Evolutionary conservation across 495 filamentous ascomycete genomes (phyloP), one percentile per base, ranked within the genome.

Genomic region (Pyrenula massariospora): DNA sequence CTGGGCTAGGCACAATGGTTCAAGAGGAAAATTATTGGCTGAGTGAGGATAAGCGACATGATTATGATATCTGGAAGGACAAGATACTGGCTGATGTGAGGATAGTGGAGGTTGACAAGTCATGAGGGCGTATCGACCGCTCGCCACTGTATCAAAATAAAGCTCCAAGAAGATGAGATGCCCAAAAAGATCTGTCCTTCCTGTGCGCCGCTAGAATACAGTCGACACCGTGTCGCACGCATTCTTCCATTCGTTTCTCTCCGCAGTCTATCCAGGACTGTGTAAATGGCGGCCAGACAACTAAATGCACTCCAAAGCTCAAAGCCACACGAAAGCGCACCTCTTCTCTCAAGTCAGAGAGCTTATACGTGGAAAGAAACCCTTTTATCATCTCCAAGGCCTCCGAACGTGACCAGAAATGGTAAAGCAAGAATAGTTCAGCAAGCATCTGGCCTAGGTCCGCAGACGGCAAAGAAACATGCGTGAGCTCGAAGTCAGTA

Each of bases 21-120:
- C 88, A 94, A 68, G 84, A 87, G 57, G 76, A 80, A 49, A 84
- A 90, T 56, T 89, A 96, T 68, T 94, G 83, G 66, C 65, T 96
- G 62, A 86, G 84, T 56, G 84, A 87, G 22, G 74, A 80, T 53
- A 84, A 84, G 55, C 72, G 77, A 59, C 77, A 77, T 57, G 83
- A 87, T 25, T 95, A 85, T 68, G 64, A 71, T 22, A 69, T 71
- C 20, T 96, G 93, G 93, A 87, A 89, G 69, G 75, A 77, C 12
- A 73, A 68, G 22, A 81, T 93, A 12, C 59, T 91, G 67, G 66
- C 62, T 24, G 20, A 20, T 5, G 5, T 52, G 10, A 52, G 20
- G 19, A 8, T 8, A 52, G 8, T 52, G 50, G 50, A 20, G 31
- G 15, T 5, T 42, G 31, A 15, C 31, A 42, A 15, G 15, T 42